These are phyloP conservation scores for Lentinula raphanica DNA, from an alignment of 768 basidiomycete genomes.

Conservation along the genomic window DNA sequence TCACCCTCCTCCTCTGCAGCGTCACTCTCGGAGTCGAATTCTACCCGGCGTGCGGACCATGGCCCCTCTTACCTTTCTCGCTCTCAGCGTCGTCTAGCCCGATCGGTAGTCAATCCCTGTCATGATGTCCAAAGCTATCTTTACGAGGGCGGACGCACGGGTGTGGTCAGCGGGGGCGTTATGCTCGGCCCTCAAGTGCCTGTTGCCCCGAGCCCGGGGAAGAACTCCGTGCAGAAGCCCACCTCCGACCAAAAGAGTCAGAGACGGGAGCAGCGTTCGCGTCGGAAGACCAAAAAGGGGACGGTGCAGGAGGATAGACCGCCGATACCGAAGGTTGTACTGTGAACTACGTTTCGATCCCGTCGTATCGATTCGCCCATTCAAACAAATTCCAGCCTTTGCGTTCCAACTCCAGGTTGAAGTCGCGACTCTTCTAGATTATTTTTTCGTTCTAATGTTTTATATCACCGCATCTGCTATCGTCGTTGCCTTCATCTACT, in stretches of 20 bases:
- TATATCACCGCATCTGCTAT: background rate
- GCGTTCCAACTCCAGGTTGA: background rate
- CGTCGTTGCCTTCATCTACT: background rate
- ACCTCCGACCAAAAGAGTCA: no score
- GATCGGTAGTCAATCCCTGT: background rate
- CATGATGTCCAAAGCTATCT: slow-evolving; percentile 8
- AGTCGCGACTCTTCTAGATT: background rate
- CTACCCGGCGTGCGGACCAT: background rate
- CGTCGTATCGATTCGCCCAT: background rate
- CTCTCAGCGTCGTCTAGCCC: slow-evolving; percentile 2
- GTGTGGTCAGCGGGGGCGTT: slow-evolving; percentile 12
- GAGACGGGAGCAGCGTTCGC: background rate
- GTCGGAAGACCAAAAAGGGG: background rate
- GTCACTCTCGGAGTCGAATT: background rate
- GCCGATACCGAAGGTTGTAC: background rate
- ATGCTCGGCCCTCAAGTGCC: slow-evolving; percentile 9
- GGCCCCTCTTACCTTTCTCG: background rate
- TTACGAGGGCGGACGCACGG: slow-evolving; percentile 12
- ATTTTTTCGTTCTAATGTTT: background rate
- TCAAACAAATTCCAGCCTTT: background rate
- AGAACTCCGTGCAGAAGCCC: background rate
- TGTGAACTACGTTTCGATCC: no score
- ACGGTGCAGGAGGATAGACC: background rate
- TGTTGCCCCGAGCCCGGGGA: background rate
- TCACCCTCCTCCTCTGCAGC: background rate